A percentile compares a stretch with the other conserved stretches of the same genome.
phyloP scores from a whole-genome alignment of 257 asterid genomes.

The Solanum verrucosum region DNA sequence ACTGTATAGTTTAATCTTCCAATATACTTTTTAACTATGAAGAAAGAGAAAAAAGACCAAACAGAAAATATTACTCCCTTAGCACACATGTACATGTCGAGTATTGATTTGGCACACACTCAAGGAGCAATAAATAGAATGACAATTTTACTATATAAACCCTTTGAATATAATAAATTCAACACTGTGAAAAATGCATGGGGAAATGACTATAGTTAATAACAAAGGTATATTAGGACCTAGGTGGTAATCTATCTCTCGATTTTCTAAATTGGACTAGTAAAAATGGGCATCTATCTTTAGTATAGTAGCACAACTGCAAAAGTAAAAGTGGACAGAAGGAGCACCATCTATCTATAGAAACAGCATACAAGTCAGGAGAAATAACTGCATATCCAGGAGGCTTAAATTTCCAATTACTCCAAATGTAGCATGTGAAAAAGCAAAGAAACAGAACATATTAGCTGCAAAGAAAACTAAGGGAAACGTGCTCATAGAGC shows the following conservation, averaged over 20 bases:
- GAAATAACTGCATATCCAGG: neutral
- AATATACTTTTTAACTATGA: neutral
- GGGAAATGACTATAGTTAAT: neutral
- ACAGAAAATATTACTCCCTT: neutral
- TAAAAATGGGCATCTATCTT: neutral
- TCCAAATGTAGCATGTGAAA: neutral
- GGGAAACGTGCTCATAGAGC: neutral
- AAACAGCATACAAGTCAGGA: neutral
- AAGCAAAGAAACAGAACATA: neutral
- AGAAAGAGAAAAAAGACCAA: neutral
- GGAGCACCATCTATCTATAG: neutral
- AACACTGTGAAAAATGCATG: neutral
- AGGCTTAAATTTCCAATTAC: neutral
- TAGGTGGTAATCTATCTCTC: neutral
- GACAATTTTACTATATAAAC: neutral
- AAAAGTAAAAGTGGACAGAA: neutral
- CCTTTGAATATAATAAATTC: neutral
- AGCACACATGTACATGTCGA: neutral
- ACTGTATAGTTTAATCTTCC: neutral
- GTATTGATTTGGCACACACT: neutral
- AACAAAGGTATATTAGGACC: neutral
- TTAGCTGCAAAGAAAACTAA: neutral
- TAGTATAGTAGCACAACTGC: neutral
- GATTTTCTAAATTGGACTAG: neutral
- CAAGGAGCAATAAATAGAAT: neutral